phyloP scores from a whole-genome alignment of 2,329 filamentous ascomycete species.

The Penicillium aurantiogriseum region DNA sequence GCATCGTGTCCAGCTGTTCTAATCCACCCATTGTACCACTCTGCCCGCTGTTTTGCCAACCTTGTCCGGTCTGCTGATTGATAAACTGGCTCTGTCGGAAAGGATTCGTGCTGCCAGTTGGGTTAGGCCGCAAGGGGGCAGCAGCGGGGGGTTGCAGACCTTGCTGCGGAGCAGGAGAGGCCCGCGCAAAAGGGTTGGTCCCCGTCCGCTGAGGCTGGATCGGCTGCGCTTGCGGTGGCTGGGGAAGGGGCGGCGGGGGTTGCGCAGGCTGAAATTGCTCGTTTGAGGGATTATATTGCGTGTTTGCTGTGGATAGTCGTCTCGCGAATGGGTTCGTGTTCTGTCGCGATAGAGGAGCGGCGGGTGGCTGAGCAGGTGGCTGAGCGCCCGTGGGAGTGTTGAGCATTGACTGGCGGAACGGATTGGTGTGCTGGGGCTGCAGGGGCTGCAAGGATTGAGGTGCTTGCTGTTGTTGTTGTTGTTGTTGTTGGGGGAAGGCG shows the following conservation, averaged over 20 bases:
- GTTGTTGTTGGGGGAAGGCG: slow-evolving; percentile 44
- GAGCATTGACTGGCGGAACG: slow-evolving; percentile 83
- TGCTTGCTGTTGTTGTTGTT: slow-evolving; percentile 35
- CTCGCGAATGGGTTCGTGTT: slow-evolving; percentile 88
- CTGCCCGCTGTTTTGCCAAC: slow-evolving; percentile 75
- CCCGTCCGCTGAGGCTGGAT: slow-evolving; percentile 62
- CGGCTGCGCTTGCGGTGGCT: slow-evolving; percentile 37
- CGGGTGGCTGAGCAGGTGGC: slow-evolving; percentile 47
- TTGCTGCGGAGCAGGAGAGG: slow-evolving; percentile 38
- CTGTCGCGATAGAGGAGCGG: slow-evolving; percentile 55
- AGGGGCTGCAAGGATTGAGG: slow-evolving; percentile 35
- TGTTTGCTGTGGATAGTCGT: slow-evolving; percentile 40
- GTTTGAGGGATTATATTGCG: slow-evolving; percentile 29
- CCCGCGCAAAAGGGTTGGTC: slow-evolving; percentile 69
- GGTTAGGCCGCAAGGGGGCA: slow-evolving; percentile 65
- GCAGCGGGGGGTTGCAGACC: slow-evolving; percentile 33
- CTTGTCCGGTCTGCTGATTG: slow-evolving; percentile 81
- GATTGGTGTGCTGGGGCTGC: slow-evolving; percentile 67
- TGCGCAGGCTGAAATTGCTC: slow-evolving; percentile 22
- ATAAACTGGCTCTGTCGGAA: slow-evolving; percentile 90
- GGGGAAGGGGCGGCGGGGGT: slow-evolving; percentile 39
- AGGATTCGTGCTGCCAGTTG: slow-evolving; percentile 88
- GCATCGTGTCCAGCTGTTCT: slow-evolving; percentile 74
- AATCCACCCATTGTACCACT: slow-evolving; percentile 73
- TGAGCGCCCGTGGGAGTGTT: slow-evolving; percentile 51